These are phyloP conservation scores for Crepidotus variabilis DNA, from an alignment of 768 basidiomycete species.

Conservation along the genomic window DNA sequence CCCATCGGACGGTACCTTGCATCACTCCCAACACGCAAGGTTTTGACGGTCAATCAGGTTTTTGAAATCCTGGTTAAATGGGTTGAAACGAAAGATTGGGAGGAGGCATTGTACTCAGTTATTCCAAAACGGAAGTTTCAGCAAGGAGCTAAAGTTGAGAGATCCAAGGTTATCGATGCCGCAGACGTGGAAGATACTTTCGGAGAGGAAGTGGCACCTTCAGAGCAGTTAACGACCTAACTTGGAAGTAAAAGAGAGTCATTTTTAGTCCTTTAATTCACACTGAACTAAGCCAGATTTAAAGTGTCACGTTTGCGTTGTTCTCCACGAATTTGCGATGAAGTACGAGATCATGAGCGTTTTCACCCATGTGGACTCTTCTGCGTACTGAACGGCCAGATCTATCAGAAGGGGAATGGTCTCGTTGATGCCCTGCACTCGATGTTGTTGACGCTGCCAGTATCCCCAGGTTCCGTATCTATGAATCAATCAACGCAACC, in stretches of 20 bases:
- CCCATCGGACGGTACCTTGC: conserved; percentile 92
- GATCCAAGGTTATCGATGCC: conserved; percentile 16
- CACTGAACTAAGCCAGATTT: not conserved
- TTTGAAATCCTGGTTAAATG: conserved; percentile 91
- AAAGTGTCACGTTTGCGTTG: not conserved
- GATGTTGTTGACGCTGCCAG: too few relatives aligned
- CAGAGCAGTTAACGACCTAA: not conserved
- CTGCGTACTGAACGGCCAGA: too few relatives aligned
- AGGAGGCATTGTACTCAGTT: conserved; percentile 79
- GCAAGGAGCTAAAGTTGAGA: conserved; percentile 30
- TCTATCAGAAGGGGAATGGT: too few relatives aligned
- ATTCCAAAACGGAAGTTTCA: conserved; percentile 92
- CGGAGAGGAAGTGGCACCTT: conserved; percentile 2
- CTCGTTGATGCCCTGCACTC: too few relatives aligned
- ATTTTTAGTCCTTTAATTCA: not conserved
- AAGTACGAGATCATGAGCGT: too few relatives aligned
- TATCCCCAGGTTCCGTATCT: too few relatives aligned
- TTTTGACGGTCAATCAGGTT: conserved; percentile 95
- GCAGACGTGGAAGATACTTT: conserved; percentile 15
- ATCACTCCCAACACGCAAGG: conserved; percentile 85
- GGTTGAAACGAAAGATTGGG: conserved; percentile 86
- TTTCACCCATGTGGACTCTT: too few relatives aligned
- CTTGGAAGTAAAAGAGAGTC: not conserved
- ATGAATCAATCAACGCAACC: not conserved
- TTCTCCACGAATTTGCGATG: not conserved